phyloP scores from a whole-genome alignment of 768 basidiomycete species.

The Collybia mongolica region DNA sequence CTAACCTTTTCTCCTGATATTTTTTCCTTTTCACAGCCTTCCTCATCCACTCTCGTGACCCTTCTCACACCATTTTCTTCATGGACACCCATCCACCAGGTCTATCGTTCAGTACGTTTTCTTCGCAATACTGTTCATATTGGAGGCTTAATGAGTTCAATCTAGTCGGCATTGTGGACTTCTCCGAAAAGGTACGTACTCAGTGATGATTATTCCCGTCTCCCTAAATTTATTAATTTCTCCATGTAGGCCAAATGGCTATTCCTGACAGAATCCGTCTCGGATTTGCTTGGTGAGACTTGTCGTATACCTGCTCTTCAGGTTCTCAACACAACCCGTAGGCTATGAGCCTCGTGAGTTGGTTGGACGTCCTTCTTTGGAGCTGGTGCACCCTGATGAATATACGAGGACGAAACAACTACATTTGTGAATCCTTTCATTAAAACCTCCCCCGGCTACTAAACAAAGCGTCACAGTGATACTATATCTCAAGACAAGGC shows the following conservation, averaged over 20 bases:
- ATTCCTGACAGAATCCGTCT: conserved; percentile 64
- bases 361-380: conserved; percentile 64
- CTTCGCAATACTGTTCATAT: conserved; percentile 6
- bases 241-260: conserved; percentile 58
- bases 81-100: conserved; percentile 54
- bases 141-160: neutral
- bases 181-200: conserved; percentile 61
- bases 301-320: no score
- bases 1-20: conserved; percentile 5
- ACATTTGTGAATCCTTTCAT: conserved; percentile 54
- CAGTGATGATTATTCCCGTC: neutral
- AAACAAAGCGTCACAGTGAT: conserved; percentile 41
- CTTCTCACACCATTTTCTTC: conserved; percentile 5
- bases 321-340: conserved; percentile 21
- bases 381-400: conserved; percentile 83
- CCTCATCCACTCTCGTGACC: no score
- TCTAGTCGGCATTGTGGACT: conserved; percentile 79
- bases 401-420: conserved; percentile 61
- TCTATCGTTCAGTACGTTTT: conserved; percentile 73
- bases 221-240: conserved; percentile 3
- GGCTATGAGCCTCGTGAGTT: conserved; percentile 76
- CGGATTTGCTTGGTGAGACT: conserved; percentile 57
- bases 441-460: neutral
- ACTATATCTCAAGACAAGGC: conserved; percentile 81
- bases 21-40: conserved; percentile 6